Base-by-base conservation (phyloP, 2,329 filamentous ascomycete genomes). In the Didymosphaeria variabile region DNA sequence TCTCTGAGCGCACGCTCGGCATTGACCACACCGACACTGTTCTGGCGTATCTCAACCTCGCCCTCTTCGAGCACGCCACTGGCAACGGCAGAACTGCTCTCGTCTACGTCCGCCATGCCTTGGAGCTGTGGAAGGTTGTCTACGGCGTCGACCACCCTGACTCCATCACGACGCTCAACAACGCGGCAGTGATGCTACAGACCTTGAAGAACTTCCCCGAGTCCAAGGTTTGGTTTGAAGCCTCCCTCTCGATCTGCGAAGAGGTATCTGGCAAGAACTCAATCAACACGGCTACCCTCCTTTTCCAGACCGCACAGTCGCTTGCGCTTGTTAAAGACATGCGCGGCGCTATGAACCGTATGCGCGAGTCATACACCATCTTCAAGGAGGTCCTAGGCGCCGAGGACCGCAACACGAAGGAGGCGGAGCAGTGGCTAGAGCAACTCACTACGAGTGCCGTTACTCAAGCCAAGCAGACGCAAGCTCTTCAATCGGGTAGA, bases 161-260 rank as follows among this genome's bases (percentile, higher is more conserved):
- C 81, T 97, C 93, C 9, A 97, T 99, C 80, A 99, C 96, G 9
- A 98, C 95, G 17, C 91, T 98, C 80, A 99, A 98, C 86, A 99
- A 99, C 74, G 94, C 93, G 21, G 95, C 95, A 8, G 95, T 99
- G 62, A 99, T 99, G 95, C 88, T 99, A 60, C 95, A 99, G 80
- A 90, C 93, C 58, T 87, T 97, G 71, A 97, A 98, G 84, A 90
- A 91, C 63, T 99, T 97, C 82, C 90, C 94, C 71, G 93, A 97
- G 80, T 98, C 94, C 49, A 90, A 95, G 55, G 85, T 94, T 64
- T 99, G 95, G 95, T 99, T 99, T 75, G 95, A 98, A 80, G 91
- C 93, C 66, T 96, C 94, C 10, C 88, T 98, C 55, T 86, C 88
- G 46, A 90, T 98, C 64, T 97, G 94, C 78, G 93, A 97, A 80